Base-by-base conservation (phyloP, 345 rosid species). In the Rhizophora mangle region DNA sequence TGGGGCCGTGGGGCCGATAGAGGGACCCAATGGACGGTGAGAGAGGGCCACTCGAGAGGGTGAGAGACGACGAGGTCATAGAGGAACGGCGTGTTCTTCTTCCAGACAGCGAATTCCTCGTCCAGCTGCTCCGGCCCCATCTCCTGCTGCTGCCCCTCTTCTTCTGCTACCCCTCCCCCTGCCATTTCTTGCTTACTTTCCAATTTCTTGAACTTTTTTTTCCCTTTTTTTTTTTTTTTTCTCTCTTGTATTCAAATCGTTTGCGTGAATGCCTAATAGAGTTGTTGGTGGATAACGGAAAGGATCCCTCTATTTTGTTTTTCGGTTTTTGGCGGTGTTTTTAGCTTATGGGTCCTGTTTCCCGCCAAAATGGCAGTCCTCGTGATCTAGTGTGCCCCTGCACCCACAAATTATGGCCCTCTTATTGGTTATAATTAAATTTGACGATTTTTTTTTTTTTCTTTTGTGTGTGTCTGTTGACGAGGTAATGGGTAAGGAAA, bases 1-100 rank as follows among this genome's bases (percentile, higher is more conserved):
- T 74, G 84, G 2, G 91, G 86, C n/a, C 15, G 69, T 15, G 91
- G 83, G 2, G 77, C 46, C 0, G 89, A 70, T 0, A 62, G 75
- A 0, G 96, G 97, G 8, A 89, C 83, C 99, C 99, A 95, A 36
- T 95, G 91, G 71, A 92, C 92, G 56, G 96, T 92, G n/a, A 92
- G 96, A 52, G 96, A 95, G 0, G 99, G 97, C 96, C 96, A 90
- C 81, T 92, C 99, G 4, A 92, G 89, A 6, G 96, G 90, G 69
- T 90, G 92, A 68, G 96, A 90, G 34, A 95, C 82, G 60, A 95
- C 82, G 60, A 95, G 84, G 62, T 95, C 99, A 78, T 95, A 92
- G 67, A 95, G 88, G 63, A 92, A 82, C 2, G 93, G 93, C n/a
- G 93, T 86, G 85, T 89, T 95, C 84, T 87, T 92, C 71, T 89